Conservation (phyloP, 129 eudicot species). For the Silybum marianum region DNA sequence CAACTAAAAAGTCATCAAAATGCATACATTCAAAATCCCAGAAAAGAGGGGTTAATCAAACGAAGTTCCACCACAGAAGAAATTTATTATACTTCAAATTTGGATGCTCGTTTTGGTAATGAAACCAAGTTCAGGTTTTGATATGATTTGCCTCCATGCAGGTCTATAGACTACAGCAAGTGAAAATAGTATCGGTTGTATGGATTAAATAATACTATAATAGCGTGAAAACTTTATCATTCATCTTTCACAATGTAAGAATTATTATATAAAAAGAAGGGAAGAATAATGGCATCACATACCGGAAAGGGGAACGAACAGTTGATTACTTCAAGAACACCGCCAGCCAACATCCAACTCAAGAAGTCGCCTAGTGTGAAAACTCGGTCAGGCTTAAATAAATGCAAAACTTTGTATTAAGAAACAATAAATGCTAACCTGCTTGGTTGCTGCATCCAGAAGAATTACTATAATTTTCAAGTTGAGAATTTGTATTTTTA, state of each 20-base stretch:
- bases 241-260: too few species aligned
- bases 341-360: slow-evolving; percentile 96
- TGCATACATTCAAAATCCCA: neutral
- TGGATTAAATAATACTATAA: too few species aligned
- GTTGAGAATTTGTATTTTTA: too few species aligned
- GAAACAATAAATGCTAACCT: neutral
- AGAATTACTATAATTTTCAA: too few species aligned
- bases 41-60: too few species aligned
- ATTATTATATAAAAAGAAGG: neutral
- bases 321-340: slow-evolving; percentile 95
- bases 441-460: neutral
- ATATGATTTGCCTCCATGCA: neutral
- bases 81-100: too few species aligned
- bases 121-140: neutral
- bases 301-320: slow-evolving; percentile 74
- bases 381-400: slow-evolving; percentile 47
- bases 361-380: slow-evolving; percentile 89
- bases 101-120: too few species aligned
- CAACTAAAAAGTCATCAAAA: neutral
- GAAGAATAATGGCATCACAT: neutral
- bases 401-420: neutral
- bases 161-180: neutral
- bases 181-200: too few species aligned
- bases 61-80: too few species aligned
- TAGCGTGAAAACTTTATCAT: too few species aligned